phyloP scores from a whole-genome alignment of 73 alveolate species.

The Effrenium voratum region DNA sequence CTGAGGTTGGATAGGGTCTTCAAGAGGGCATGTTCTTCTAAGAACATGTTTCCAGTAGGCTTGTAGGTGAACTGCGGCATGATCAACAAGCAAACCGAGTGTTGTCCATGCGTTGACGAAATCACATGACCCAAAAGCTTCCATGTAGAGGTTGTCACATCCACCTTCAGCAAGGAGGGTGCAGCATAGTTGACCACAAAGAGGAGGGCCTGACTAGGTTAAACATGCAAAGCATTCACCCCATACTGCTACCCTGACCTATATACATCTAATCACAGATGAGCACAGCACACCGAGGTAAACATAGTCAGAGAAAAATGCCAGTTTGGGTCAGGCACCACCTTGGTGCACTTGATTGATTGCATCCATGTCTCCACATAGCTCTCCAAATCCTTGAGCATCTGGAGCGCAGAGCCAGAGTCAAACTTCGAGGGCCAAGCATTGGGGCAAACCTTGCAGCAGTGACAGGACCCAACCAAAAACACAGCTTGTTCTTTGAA shows the following conservation, averaged over 20 bases:
- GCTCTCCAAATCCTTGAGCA: not conserved
- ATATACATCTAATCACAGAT: too few species aligned
- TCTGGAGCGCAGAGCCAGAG: not conserved
- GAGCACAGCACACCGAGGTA: too few species aligned
- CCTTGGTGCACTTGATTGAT: not conserved
- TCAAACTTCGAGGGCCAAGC: constrained; percentile 16
- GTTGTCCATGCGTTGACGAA: not conserved
- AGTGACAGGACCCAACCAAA: too few species aligned
- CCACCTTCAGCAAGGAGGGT: constrained; percentile 1
- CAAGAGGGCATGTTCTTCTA: constrained; percentile 8
- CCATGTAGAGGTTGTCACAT: not conserved
- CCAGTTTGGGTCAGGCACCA: not conserved
- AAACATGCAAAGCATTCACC: too few species aligned
- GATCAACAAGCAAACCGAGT: not conserved
- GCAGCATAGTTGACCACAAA: constrained; percentile 5
- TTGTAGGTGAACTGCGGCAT: constrained; percentile 11
- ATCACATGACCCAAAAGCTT: constrained; percentile 15
- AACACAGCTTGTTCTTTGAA: too few species aligned
- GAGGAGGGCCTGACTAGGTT: constrained; percentile 28
- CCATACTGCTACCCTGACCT: too few species aligned
- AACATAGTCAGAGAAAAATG: not conserved
- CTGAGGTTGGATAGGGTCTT: not conserved
- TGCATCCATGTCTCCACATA: not conserved
- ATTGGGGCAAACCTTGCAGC: not conserved
- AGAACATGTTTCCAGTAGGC: not conserved